A percentile compares a stretch with the other conserved stretches of the same genome.
phyloP scores from a whole-genome alignment of 2,329 filamentous ascomycete species.

The Cladosporium halotolerans region DNA sequence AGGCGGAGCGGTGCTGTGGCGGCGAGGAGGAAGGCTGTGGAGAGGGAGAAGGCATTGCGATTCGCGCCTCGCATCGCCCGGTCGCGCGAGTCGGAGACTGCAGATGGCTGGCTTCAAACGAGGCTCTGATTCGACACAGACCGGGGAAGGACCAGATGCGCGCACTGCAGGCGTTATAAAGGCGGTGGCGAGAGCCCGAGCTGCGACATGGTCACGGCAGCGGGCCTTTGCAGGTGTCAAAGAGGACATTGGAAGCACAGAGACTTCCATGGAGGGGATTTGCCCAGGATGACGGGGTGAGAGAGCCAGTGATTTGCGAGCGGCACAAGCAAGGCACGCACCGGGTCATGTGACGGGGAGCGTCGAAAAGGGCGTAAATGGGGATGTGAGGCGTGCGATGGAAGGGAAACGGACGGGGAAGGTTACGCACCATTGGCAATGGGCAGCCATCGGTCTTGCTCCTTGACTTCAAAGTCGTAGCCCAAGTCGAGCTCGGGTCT shows the following conservation, averaged over 20 bases:
- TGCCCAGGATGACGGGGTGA: background rate
- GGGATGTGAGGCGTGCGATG: conserved; percentile 6
- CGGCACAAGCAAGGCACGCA: conserved; percentile 23
- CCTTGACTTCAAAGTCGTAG: conserved; percentile 98
- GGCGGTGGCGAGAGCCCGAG: conserved; percentile 22
- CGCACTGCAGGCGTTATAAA: conserved; percentile 37
- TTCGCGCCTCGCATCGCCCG: conserved; percentile 22
- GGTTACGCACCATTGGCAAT: conserved; percentile 96
- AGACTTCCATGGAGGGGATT: no score
- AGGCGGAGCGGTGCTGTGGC: conserved; percentile 19
- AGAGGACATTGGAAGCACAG: conserved; percentile 23
- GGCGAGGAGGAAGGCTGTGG: conserved; percentile 20
- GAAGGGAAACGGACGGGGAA: conserved; percentile 8
- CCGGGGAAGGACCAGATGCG: conserved; percentile 38
- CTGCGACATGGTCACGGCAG: conserved; percentile 20
- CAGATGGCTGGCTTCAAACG: conserved; percentile 29
- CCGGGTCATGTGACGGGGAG: conserved; percentile 12
- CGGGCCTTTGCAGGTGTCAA: conserved; percentile 28
- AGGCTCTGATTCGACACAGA: conserved; percentile 40
- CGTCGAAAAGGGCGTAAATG: background rate
- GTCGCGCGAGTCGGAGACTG: conserved; percentile 27
- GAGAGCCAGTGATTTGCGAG: conserved; percentile 10
- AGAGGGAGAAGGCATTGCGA: conserved; percentile 38
- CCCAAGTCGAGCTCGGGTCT: conserved; percentile 43
- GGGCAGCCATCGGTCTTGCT: conserved; percentile 98